Base-by-base conservation (phyloP, 495 filamentous ascomycete species). In the Hyaloscypha finlandica region DNA sequence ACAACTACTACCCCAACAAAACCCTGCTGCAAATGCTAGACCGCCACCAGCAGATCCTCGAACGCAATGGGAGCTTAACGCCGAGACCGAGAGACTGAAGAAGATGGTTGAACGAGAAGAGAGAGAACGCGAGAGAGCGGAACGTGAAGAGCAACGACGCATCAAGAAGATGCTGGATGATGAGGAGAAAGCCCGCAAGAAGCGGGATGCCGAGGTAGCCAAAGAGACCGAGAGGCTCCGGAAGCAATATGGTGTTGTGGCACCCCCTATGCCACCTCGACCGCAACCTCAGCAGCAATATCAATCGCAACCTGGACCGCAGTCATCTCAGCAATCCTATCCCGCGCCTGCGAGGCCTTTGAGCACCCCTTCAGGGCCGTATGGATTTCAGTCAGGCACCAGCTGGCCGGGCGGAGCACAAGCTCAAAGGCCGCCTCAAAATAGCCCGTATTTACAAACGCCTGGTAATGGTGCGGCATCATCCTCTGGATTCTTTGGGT, bases 221-320 rank as follows among this genome's bases (percentile, higher is more conserved):
- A 86, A 87, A 64, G 95, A 98, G 77, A 98, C 95, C 0, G 90
- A 94, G 72, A 83, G 94, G 3, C 76, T 99, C 11, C 83, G 88
- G 54, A 85, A 84, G 68, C 68, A 90, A 61, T 97, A 94, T 73
- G 92, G 91, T 42, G 81, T 74, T 4, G 35, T 48, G 8, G 61
- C 39, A n/a, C 67, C 67, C 37, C 55, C 63, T 35, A 31, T 58
- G 19, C 66, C 63, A 14, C 33, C 45, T 33, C 64, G 61, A 35
- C 64, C 61, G 19, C 32, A 33, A 19, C 30, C 11, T 5, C 58
- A 54, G 14, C 22, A 19, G 11, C 42, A 48, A 12, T 19, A 48
- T 14, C 42, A 48, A 12, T 6, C 29, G 14, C 33, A 29, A 45
- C 37, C 16, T 22, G 20, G 22, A 14, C 29, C 53, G 29, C 53